A percentile compares a stretch with the other conserved stretches of the same genome.
Evolutionary conservation across 2,329 filamentous ascomycete species (phyloP).

Genomic region (Reticulascus tulasneorum): DNA sequence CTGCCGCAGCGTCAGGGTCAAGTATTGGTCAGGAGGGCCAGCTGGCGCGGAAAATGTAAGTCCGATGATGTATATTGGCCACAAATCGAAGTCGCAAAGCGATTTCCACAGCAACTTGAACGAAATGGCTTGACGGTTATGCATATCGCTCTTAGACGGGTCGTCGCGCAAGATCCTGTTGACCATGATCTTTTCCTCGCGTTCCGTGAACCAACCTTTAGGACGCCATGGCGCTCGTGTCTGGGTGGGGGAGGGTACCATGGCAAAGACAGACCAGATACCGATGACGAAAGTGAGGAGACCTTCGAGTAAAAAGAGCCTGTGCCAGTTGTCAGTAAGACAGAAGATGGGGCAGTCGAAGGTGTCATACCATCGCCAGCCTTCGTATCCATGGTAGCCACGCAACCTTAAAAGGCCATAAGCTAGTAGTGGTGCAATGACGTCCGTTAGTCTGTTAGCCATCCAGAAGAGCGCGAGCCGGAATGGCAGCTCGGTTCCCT

Average conservation of each 20-base stretch:
- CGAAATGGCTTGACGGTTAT: conserved; percentile 49
- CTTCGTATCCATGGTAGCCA: conserved; percentile 18
- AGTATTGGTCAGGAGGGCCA: conserved; percentile 20
- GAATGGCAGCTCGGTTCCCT: conserved; percentile 20
- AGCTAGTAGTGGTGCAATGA: conserved; percentile 22
- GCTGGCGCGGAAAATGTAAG: conserved; percentile 33
- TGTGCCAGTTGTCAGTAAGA: background rate
- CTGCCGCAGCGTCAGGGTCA: conserved; percentile 20
- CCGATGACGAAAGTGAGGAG: conserved; percentile 20
- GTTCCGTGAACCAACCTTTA: conserved; percentile 53
- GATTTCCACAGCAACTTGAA: conserved; percentile 40
- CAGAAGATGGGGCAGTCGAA: background rate
- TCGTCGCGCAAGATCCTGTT: conserved; percentile 53
- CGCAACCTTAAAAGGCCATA: conserved; percentile 23
- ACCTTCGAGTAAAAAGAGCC: conserved; percentile 9
- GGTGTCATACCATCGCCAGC: conserved; percentile 23
- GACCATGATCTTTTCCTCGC: conserved; percentile 55
- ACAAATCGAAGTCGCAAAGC: conserved; percentile 51
- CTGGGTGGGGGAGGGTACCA: conserved; percentile 26
- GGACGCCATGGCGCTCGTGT: conserved; percentile 44
- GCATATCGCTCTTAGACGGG: conserved; percentile 50
- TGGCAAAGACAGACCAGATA: conserved; percentile 24
- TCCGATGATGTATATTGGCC: conserved; percentile 48
- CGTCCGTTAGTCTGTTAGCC: conserved; percentile 20
- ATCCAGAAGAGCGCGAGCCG: conserved; percentile 22